Evolutionary conservation across 2,329 filamentous ascomycete species (phyloP), one percentile per base, ranked within the genome.

Genomic region (Fusarium austroafricanum): DNA sequence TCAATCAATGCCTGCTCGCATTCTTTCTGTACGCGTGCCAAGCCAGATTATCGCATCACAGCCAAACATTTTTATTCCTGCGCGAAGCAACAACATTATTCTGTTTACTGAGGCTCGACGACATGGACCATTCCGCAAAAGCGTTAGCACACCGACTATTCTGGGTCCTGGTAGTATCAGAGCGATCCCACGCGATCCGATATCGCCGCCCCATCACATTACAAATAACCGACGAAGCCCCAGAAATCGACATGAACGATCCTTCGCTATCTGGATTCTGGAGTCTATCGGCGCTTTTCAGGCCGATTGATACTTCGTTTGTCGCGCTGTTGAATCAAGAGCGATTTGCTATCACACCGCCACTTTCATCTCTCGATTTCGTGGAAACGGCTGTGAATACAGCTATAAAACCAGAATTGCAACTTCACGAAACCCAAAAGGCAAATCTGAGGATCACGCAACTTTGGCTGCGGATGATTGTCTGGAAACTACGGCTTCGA

Each of bases 1-100:
- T 83, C 11, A 77, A 82, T 39, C 75, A 77, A 33, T 79, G 80
- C 14, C 73, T 83, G 7, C 71, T 82, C 12, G 76, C 77, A 2
- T 83, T 83, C 65, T 82, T 83, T 49, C 75, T 83, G 18, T 83
- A 83, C 51, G 79, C 81, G 5, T 82, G 80, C 42, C 80, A 83
- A 45, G 79, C 79, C 3, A 73, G 76, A 12, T 69, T 82, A 8
- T 80, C 78, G 6, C 80, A 82, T 51, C 81, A 83, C 60, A 80
- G 78, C 46, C 80, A 80, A 35, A 79, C 81, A 0, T 83, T 82
- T 20, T 66, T 80, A 18, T 82, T 80, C 42, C 73, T 83, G 0
- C 76, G 81, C n/a, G 80, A 83, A 57, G 78, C 81, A 1, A 81
- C 79, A 2, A 82, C 81, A 0, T 62, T 82, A 0, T 77, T 80